Percentiles rank a stretch among this genome's conserved stretches.
Evolutionary conservation across 2,329 filamentous ascomycete species (phyloP).

Genomic region (Penicillium rolfsii): DNA sequence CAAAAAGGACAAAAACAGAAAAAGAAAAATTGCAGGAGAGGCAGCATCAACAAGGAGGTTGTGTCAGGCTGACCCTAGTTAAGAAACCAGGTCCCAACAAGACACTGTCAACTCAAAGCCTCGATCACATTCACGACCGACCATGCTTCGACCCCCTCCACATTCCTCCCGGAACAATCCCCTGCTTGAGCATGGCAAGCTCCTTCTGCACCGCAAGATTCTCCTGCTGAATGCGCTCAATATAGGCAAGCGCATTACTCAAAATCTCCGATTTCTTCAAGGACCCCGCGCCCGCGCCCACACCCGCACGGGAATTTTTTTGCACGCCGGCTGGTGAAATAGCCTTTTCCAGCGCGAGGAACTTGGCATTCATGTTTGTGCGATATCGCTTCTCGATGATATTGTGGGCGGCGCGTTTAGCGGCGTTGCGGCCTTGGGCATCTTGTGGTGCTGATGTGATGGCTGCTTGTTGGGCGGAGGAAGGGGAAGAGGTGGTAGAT

Average conservation of each 20-base stretch:
- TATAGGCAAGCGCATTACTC: constrained; percentile 42
- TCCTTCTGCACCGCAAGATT: constrained; percentile 41
- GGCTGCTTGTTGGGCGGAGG: constrained; percentile 23
- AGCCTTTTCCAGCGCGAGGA: constrained; percentile 44
- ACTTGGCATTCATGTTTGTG: constrained; percentile 50
- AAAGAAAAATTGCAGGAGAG: not conserved
- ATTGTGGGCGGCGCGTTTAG: constrained; percentile 47
- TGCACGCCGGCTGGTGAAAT: constrained; percentile 34
- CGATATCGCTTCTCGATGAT: constrained; percentile 49
- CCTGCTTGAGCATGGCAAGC: constrained; percentile 36
- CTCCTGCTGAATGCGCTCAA: constrained; percentile 41
- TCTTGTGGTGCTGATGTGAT: constrained; percentile 25
- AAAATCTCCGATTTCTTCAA: constrained; percentile 46
- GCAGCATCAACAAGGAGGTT: not conserved
- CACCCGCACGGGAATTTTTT: constrained; percentile 31
- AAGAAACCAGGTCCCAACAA: not conserved
- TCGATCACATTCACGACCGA: constrained; percentile 6
- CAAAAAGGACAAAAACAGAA: not conserved
- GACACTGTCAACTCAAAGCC: not conserved
- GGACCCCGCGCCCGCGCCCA: constrained; percentile 37
- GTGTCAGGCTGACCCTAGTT: too few relatives aligned
- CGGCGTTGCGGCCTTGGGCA: constrained; percentile 37
- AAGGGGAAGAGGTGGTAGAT: constrained; percentile 23
- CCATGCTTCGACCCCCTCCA: constrained; percentile 29
- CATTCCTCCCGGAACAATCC: constrained; percentile 29